Evolutionary conservation across 2,329 filamentous ascomycete genomes (phyloP), one percentile per base, ranked within the genome.

Genomic region (Aspergillus floridensis): DNA sequence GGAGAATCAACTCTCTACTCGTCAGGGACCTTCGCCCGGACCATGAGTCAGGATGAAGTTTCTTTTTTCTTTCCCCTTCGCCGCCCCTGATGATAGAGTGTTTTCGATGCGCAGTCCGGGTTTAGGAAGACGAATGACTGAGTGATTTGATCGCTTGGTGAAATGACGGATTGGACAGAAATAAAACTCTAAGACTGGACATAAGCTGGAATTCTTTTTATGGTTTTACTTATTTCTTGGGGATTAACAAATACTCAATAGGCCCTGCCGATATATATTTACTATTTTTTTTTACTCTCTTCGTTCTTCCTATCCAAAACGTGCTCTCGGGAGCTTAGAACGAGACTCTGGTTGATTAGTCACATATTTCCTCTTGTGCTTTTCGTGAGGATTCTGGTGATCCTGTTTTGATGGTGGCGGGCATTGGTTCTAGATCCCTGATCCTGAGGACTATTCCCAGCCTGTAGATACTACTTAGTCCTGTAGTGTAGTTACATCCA

Each of bases 1-100:
- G 38, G 38, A 53, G 58, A 63, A 54, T 63, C 60, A 63, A 63
- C 63, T 48, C 60, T 63, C 59, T 44, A 63, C 58, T 65, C 58
- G 58, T 51, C 44, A 59, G 60, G 53, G 58, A 61, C 58, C 19
- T 19, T 8, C 16, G 58, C 62, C 61, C 66, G 59, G 57, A 64
- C 58, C 63, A 54, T 55, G 59, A 59, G 57, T 47, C 58, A 60
- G 57, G 61, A 57, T 60, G 62, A 46, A 35, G 56, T 56, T 49
- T 54, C 48, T 44, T 48, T 22, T 56, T 49, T 54, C 48, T 44
- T 29, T 29, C 26, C 7, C 8, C 26, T 29, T 29, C 26, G 26
- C 26, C 7, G 7, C 59, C 62, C 59, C 60, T 65, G 59, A 59
- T 57, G 59, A 19, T n/a, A n/a, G 14, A 19, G 38, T 44, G n/a